phyloP scores from a whole-genome alignment of 2,329 filamentous ascomycete genomes.

The Ophiostoma sp. region DNA sequence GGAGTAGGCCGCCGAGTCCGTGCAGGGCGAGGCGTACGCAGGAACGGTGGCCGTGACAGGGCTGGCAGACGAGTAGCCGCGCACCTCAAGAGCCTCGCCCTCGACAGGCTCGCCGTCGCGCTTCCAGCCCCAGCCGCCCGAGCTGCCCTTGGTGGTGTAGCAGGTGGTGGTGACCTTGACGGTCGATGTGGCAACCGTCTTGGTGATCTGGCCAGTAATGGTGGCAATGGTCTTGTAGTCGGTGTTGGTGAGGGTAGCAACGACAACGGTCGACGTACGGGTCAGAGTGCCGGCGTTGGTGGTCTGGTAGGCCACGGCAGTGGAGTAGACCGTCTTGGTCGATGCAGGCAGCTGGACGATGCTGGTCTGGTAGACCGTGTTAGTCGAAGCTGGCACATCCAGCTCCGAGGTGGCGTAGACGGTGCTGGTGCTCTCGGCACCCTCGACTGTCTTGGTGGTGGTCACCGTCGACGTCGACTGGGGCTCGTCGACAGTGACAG shows the following conservation, averaged over 20 bases:
- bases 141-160: conserved; percentile 2
- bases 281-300: conserved; percentile 7
- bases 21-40: conserved; percentile 31
- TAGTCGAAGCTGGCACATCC: conserved; percentile 7
- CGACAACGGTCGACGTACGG: conserved; percentile 9
- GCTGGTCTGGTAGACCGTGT: conserved; percentile 11
- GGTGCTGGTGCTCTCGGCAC: neutral
- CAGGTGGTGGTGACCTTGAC: conserved; percentile 14
- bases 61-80: neutral
- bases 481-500: neutral
- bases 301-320: neutral
- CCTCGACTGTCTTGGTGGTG: neutral
- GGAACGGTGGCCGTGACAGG: conserved; percentile 10
- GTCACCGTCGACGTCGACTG: neutral
- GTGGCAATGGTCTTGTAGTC: conserved; percentile 6
- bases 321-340: conserved; percentile 11
- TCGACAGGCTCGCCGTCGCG: neutral
- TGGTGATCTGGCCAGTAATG: conserved; percentile 9
- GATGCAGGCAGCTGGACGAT: neutral
- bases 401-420: neutral
- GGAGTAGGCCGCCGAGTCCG: conserved; percentile 26
- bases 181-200: neutral
- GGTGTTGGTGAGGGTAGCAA: conserved; percentile 14
- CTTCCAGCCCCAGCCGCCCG: conserved; percentile 5
- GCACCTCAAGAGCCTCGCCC: neutral